These are phyloP conservation scores for Nitzschia sp. DNA, from an alignment of 108 stramenopile species.

Conservation along the genomic window DNA sequence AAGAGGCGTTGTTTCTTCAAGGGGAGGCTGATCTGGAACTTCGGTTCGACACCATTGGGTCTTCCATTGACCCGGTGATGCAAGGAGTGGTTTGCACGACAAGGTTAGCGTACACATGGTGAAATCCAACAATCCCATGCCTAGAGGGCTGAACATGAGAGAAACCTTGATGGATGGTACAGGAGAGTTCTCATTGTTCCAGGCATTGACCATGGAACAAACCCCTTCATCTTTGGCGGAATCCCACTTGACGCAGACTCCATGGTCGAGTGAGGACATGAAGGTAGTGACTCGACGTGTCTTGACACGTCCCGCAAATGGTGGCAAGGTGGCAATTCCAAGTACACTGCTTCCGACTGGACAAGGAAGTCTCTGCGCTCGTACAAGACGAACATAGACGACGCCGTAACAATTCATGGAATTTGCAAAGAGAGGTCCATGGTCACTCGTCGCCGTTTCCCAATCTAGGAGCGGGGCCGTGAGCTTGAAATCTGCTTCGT, in stretches of 20 bases:
- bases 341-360: conserved; percentile 54
- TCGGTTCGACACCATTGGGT: conserved; percentile 55
- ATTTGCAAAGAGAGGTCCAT: background rate
- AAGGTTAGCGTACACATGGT: conserved; percentile 55
- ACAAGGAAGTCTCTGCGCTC: conserved; percentile 72
- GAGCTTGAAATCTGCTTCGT: conserved; percentile 10
- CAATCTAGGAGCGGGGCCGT: conserved; percentile 14
- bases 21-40: background rate
- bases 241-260: conserved; percentile 73
- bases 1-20: conserved; percentile 2
- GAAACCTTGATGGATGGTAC: conserved; percentile 68
- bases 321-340: conserved; percentile 58
- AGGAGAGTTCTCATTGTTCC: conserved; percentile 73
- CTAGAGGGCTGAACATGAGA: conserved; percentile 51
- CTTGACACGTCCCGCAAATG: conserved; percentile 78
- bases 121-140: conserved; percentile 68
- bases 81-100: conserved; percentile 57
- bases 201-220: conserved; percentile 78
- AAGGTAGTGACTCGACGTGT: conserved; percentile 38
- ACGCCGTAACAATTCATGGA: conserved; percentile 67
- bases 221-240: conserved; percentile 26
- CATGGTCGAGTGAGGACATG: conserved; percentile 38
- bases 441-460: conserved; percentile 3
- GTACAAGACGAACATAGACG: conserved; percentile 69
- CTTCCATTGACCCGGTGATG: conserved; percentile 51